Evolutionary conservation across 495 filamentous ascomycete genomes (phyloP), one percentile per base, ranked within the genome.

Genomic region (Lasiosphaeris hirsuta): DNA sequence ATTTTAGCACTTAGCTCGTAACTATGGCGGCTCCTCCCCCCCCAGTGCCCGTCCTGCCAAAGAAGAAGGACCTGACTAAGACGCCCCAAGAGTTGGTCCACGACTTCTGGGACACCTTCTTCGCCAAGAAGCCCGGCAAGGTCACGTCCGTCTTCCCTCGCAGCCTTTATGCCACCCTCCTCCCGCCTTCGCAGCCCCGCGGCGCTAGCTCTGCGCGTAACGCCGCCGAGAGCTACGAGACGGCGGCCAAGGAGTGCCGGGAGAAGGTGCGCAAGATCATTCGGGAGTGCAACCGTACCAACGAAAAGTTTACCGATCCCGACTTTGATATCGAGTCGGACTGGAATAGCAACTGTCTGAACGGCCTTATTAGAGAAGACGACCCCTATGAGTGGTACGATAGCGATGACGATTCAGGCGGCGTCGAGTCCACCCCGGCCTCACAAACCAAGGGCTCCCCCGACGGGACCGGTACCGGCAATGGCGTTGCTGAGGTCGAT

Each of bases 291-390:
- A 67, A 81, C 52, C 76, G 85, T 13, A 75, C 89, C 50, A 92
- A 92, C 61, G 84, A 88, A 67, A 91, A 89, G 63, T 92, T 90
- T 60, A 82, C 85, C 3, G 89, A 92, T 70, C 80, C 84, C 8
- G 83, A 89, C 68, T 92, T 92, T 62, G 86, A 92, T 63, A 83
- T 92, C 54, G 85, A 87, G 60, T 70, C 76, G 40, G 88, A 90
- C 35, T 43, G 46, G 18, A 19, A 50, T n/a, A 19, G 54, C 17
- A 63, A 68, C 62, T 70, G 65, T 37, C 58, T 68, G 6, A 58
- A 72, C 54, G 65, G 65, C 17, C 54, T 69, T 14, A 53, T 62
- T 30, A 60, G 63, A 13, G 43, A 17, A 7, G 44, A 38, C 34
- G 44, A 38, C 34, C 43, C 38, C 17, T 48, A 41, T 1, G 43